A percentile compares a stretch with the other conserved stretches of the same genome.
Evolutionary conservation across 2,329 filamentous ascomycete species (phyloP).

Genomic region (Xylaria digitata): DNA sequence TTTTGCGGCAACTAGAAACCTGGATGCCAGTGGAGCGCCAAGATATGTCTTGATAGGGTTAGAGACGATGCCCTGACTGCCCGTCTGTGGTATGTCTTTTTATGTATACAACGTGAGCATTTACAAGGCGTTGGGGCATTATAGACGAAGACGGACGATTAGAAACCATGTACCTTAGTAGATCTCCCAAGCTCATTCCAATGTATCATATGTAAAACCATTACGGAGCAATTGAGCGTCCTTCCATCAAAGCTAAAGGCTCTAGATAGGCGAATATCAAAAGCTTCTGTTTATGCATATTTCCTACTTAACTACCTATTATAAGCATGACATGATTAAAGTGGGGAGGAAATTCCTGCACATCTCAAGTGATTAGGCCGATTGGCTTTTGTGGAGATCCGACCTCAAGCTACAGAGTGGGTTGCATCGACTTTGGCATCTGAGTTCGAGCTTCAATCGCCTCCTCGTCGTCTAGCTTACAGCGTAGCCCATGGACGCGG

Average conservation of each 20-base stretch:
- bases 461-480: neutral
- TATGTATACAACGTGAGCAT: constrained; percentile 45
- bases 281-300: too few relatives aligned
- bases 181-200: constrained; percentile 43
- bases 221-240: too few relatives aligned
- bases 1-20: constrained; percentile 79
- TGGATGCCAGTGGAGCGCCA: constrained; percentile 54
- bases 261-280: too few relatives aligned
- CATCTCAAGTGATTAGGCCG: neutral
- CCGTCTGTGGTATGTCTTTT: constrained; percentile 8
- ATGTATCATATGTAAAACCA: constrained; percentile 26
- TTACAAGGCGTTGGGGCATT: constrained; percentile 49
- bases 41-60: constrained; percentile 44
- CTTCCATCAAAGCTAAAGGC: too few relatives aligned
- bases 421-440: too few relatives aligned
- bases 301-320: neutral
- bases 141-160: constrained; percentile 42
- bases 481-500: constrained; percentile 17
- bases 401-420: too few relatives aligned
- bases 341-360: neutral
- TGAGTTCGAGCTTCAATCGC: neutral
- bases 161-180: constrained; percentile 40
- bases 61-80: constrained; percentile 7
- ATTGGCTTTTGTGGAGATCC: neutral
- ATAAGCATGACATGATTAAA: neutral